Evolutionary conservation across 163 green algal species (phyloP).

Genomic region (Scenedesmus sp.): DNA sequence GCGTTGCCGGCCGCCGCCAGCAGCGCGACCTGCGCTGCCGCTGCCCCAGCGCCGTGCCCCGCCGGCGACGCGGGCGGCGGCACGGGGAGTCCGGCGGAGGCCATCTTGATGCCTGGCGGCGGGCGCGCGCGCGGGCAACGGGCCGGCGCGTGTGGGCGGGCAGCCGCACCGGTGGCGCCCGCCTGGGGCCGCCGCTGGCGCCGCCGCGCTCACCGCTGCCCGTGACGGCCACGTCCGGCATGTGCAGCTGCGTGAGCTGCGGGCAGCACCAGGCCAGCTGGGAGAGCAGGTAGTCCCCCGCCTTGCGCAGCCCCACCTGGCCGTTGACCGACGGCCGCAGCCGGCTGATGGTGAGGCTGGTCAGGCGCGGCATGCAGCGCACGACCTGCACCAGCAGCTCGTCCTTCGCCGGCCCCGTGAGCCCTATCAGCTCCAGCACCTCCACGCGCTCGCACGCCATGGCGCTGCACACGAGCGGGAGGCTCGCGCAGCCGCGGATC

Average conservation of each 20-base stretch:
- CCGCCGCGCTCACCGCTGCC: not conserved
- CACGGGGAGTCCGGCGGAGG: no score
- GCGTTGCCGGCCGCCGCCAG: not conserved
- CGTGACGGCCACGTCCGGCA: not conserved
- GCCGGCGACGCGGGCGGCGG: no score
- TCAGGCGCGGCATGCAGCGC: conserved; percentile 2
- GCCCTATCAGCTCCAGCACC: not conserved
- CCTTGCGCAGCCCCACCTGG: not conserved
- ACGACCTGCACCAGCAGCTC: conserved; percentile 13
- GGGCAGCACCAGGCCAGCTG: conserved; percentile 3
- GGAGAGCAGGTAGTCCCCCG: conserved; percentile 11
- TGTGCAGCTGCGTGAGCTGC: not conserved
- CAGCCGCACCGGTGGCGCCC: no score
- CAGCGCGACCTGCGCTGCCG: not conserved
- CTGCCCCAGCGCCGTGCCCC: not conserved
- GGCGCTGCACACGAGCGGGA: no score
- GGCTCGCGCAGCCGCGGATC: no score
- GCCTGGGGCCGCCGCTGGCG: not conserved
- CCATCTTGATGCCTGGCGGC: no score
- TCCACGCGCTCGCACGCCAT: no score
- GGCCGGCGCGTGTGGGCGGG: no score
- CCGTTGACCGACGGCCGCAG: not conserved
- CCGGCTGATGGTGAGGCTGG: conserved; percentile 1
- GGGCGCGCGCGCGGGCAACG: no score
- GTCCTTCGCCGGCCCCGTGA: not conserved